Evolutionary conservation across 2,329 filamentous ascomycete species (phyloP).

Genomic region (Fusarium chuoi): DNA sequence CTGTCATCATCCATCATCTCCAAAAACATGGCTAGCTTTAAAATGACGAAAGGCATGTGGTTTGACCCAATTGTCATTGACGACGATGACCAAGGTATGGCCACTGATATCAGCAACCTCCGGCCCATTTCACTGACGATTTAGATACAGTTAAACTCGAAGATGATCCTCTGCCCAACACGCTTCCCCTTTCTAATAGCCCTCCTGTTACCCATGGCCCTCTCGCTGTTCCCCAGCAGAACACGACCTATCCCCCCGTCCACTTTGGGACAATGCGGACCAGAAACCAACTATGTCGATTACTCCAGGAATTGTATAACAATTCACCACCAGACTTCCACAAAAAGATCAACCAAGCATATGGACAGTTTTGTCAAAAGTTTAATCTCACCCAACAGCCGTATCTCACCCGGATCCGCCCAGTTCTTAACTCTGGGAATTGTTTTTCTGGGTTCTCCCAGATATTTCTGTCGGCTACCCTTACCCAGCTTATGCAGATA

Average conservation of each 20-base stretch:
- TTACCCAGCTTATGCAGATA: fast-evolving
- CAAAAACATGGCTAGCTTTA: too few species aligned
- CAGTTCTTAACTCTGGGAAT: fast-evolving
- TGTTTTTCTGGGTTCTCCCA: fast-evolving
- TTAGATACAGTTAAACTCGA: fast-evolving
- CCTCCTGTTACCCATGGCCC: too few species aligned
- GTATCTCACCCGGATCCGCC: fast-evolving
- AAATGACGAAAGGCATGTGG: fast-evolving
- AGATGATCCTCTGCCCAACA: too few species aligned
- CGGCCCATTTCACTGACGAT: fast-evolving
- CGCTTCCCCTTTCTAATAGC: too few species aligned
- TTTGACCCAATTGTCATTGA: fast-evolving
- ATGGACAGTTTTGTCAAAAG: too few species aligned
- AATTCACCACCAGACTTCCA: fast-evolving
- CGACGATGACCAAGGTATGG: background rate
- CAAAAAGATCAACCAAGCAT: too few species aligned
- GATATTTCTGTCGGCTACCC: fast-evolving
- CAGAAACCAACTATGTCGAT: fast-evolving
- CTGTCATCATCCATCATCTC: background rate
- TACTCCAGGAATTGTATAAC: fast-evolving
- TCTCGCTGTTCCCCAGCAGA: too few species aligned
- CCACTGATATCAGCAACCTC: background rate
- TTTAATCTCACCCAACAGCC: too few species aligned
- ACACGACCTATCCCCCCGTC: too few species aligned
- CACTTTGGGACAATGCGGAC: background rate